phyloP scores from a whole-genome alignment of 2,329 filamentous ascomycete species.

The Calonectria pseudoturangicola region DNA sequence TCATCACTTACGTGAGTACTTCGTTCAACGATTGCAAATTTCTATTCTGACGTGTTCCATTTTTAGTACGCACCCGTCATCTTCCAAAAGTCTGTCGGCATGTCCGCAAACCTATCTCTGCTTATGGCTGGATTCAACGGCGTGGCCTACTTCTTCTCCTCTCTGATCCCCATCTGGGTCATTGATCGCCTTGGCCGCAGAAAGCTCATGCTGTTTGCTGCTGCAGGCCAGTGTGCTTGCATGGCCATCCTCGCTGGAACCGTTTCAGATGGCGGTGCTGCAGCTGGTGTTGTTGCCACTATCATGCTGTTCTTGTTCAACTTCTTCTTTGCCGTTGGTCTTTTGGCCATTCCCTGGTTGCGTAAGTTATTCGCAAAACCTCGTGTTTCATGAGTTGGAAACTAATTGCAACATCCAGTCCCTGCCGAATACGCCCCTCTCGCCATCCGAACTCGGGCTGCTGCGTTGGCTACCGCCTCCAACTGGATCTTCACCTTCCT shows the following conservation, averaged over 20 bases:
- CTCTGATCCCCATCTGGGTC: constrained; percentile 59
- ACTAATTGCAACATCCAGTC: constrained; percentile 48
- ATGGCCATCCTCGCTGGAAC: constrained; percentile 69
- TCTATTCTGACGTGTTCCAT: constrained; percentile 40
- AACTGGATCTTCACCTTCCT: constrained; percentile 62
- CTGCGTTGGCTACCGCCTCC: constrained; percentile 61
- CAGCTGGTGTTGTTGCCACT: constrained; percentile 64
- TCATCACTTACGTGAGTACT: constrained; percentile 57
- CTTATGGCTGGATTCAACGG: constrained; percentile 72
- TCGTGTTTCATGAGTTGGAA: neutral
- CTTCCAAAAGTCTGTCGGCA: constrained; percentile 66
- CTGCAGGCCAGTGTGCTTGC: constrained; percentile 60
- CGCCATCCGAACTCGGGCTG: constrained; percentile 62
- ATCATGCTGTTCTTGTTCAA: constrained; percentile 67
- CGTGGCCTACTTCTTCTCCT: constrained; percentile 58
- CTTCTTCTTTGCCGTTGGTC: constrained; percentile 64
- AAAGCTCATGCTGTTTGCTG: constrained; percentile 74
- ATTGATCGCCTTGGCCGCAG: constrained; percentile 69
- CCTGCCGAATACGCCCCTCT: constrained; percentile 66
- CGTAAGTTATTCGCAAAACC: constrained; percentile 42
- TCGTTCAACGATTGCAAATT: neutral
- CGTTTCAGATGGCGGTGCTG: constrained; percentile 60
- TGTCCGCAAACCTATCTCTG: constrained; percentile 66
- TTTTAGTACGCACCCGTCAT: constrained; percentile 63
- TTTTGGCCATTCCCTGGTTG: constrained; percentile 63